These are phyloP conservation scores for Babesia ovis DNA, from an alignment of 169 alveolate species.

Conservation along the genomic window DNA sequence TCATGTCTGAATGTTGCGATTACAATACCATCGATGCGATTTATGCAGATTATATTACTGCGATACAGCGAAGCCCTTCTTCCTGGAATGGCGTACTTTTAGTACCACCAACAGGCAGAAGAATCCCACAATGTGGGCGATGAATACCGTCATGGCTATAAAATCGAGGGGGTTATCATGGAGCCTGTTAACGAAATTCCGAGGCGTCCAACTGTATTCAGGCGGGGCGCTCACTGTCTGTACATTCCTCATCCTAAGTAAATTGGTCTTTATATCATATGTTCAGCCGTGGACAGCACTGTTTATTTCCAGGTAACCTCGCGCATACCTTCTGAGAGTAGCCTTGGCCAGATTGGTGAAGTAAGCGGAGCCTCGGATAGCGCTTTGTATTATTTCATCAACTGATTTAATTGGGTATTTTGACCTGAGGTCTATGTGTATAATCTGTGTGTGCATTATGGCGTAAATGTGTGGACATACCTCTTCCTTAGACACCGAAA, in stretches of 20 bases:
- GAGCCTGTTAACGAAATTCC: conserved; percentile 11
- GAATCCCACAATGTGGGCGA: conserved; percentile 56
- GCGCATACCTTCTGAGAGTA: conserved; percentile 30
- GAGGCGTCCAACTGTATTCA: conserved; percentile 45
- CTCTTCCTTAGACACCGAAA: conserved; percentile 43
- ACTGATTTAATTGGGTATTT: conserved; percentile 41
- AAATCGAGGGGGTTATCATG: conserved; percentile 53
- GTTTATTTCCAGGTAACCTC: conserved; percentile 24
- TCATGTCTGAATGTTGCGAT: no score
- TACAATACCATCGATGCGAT: no score
- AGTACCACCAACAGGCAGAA: conserved; percentile 37
- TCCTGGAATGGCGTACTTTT: conserved; percentile 30
- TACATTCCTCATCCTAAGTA: conserved; percentile 8
- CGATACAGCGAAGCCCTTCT: conserved; percentile 47
- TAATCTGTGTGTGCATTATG: conserved; percentile 13
- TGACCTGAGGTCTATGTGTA: conserved; percentile 54
- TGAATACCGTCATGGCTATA: conserved; percentile 20
- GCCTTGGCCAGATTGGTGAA: conserved; percentile 50
- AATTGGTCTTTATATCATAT: not conserved
- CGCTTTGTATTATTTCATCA: conserved; percentile 8
- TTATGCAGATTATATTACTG: not conserved
- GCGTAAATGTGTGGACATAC: conserved; percentile 1
- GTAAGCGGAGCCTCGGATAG: conserved; percentile 24
- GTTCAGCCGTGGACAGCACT: conserved; percentile 3
- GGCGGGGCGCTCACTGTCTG: conserved; percentile 45